phyloP scores from a whole-genome alignment of 331 rosid species.

The Rosa hybrid region DNA sequence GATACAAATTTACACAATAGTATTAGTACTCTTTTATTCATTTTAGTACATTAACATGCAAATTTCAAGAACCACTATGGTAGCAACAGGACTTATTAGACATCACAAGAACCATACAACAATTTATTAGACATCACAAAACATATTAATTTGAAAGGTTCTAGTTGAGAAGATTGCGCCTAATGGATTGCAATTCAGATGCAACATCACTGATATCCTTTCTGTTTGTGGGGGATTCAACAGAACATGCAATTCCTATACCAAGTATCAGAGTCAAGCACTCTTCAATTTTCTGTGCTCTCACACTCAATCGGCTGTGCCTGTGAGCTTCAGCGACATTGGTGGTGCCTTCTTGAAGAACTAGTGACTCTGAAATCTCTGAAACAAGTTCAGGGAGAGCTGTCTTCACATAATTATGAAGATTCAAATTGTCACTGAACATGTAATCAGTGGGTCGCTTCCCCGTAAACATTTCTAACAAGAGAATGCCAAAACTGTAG shows the following conservation, averaged over 20 bases:
- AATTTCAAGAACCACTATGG: too few species aligned
- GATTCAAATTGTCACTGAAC: not conserved
- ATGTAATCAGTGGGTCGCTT: not conserved
- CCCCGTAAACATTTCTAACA: constrained; percentile 3
- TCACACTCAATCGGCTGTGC: not conserved
- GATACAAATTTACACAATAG: too few species aligned
- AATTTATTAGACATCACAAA: not conserved
- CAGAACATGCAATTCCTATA: not conserved
- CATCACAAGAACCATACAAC: not conserved
- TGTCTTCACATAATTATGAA: not conserved
- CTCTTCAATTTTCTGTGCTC: not conserved
- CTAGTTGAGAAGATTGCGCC: not conserved
- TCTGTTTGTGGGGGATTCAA: not conserved
- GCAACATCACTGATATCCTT: not conserved
- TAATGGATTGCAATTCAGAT: not conserved
- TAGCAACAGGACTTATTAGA: too few species aligned
- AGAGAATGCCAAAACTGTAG: constrained; percentile 1
- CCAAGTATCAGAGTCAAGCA: not conserved
- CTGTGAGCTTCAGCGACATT: not conserved
- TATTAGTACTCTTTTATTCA: too few species aligned
- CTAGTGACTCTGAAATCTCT: not conserved
- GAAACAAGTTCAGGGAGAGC: not conserved
- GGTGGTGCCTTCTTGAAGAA: not conserved
- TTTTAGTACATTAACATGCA: too few species aligned
- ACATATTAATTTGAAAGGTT: not conserved